Conservation (phyloP, 106 monocot species). For the Triglochin maritima region DNA sequence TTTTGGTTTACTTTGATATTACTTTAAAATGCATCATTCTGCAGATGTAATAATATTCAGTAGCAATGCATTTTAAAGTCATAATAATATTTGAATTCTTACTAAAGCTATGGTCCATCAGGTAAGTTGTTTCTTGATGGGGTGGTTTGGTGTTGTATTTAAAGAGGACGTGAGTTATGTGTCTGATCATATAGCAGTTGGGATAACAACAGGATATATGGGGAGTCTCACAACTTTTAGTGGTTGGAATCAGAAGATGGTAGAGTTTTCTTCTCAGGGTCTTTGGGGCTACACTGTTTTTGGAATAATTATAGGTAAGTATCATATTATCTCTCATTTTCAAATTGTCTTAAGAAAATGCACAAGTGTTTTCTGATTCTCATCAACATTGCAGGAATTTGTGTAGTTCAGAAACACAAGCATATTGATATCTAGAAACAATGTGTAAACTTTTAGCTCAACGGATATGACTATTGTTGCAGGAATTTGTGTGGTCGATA, state of each 20-base stretch:
- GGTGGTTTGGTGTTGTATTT: constrained; percentile 87
- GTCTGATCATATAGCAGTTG: constrained; percentile 72
- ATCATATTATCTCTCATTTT: too few species aligned
- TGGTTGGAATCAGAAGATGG: constrained; percentile 97
- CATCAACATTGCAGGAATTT: too few species aligned
- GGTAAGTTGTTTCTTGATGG: constrained; percentile 95
- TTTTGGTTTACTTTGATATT: too few species aligned
- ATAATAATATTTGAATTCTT: too few species aligned
- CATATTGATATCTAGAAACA: background rate
- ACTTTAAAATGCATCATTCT: too few species aligned
- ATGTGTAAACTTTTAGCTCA: background rate
- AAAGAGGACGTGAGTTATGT: constrained; percentile 57
- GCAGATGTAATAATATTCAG: too few species aligned
- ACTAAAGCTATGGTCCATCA: too few species aligned
- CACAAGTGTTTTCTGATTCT: too few species aligned
- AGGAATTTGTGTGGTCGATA: constrained; percentile 71
- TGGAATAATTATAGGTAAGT: constrained; percentile 65
- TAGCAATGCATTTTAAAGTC: too few species aligned
- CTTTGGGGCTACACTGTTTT: constrained; percentile 56
- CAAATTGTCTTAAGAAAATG: too few species aligned
- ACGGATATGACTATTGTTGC: background rate
- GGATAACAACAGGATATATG: constrained; percentile 80
- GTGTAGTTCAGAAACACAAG: too few species aligned
- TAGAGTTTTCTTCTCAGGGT: constrained; percentile 49
- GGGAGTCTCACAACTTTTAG: constrained; percentile 98